Base-by-base conservation (phyloP, 73 alveolate genomes). In the Paramecium sonneborni region DNA sequence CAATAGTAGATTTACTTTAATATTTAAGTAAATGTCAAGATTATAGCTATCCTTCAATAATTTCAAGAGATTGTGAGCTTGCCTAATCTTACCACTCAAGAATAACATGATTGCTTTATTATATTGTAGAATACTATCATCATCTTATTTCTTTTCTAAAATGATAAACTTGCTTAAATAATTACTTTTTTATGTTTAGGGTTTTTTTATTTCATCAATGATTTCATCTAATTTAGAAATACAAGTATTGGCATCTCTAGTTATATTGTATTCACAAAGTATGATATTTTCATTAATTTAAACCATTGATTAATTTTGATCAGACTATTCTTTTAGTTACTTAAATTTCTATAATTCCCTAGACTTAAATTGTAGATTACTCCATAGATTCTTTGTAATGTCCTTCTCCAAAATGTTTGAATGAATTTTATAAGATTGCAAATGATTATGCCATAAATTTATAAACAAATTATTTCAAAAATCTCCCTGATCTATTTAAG, bases 371-470 rank as follows among this genome's bases (percentile, higher is more conserved):
- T 26, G 35, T 26, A 26, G 20, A 72, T 72, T 72, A 72, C 86
- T 72, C 86, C 86, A 38, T 35, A 21, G 86, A 72, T 18, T 72
- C 86, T 72, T 72, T 72, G 35, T 72, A 72, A 23, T 38, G 86
- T 35, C 86, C 86, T 38, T 35, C 35, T 21, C 86, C 55, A 20
- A 35, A 72, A 35, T 35, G 57, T 35, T 72, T 72, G 57, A 72
- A 72, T 35, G 86, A 32, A 72, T 72, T 72, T 38, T 72, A 38
- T 21, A 72, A 38, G 34, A 72, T 72, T 32, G 55, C 57, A 35
- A 72, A 35, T 72, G 86, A 72, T 30, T 72, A 72, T 26, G 86
- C 86, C 86, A 72, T 72, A 35, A 35, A 72, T 72, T n/a, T 72
- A 72, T 72, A 72, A 72, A 35, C 55, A 35, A 32, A 72, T 26